These are phyloP conservation scores for Dictyostelium purpureum DNA, from an alignment of 78 protist species.

Conservation along the genomic window DNA sequence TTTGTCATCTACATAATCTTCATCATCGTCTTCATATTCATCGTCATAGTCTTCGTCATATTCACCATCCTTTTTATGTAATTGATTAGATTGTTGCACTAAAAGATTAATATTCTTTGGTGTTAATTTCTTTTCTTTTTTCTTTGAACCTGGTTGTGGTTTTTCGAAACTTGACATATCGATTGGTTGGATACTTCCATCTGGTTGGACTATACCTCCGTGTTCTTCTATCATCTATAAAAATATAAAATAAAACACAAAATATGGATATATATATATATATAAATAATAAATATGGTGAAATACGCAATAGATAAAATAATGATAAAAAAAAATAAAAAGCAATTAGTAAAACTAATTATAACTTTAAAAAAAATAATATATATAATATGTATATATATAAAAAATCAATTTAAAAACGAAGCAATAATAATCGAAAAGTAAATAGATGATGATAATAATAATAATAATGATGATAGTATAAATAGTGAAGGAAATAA, in stretches of 20 bases:
- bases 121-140: slow-evolving; percentile 11
- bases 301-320: too few relatives aligned
- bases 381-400: neutral
- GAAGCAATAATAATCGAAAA: neutral
- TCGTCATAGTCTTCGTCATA: neutral
- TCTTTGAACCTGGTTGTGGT: neutral
- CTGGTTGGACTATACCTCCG: neutral
- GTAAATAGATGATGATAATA: neutral
- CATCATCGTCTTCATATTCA: neutral
- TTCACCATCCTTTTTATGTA: neutral
- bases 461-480: too few relatives aligned
- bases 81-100: slow-evolving; percentile 7
- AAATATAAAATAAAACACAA: neutral
- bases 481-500: too few relatives aligned
- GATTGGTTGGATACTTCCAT: neutral
- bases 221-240: slow-evolving; percentile 9
- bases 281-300: too few relatives aligned
- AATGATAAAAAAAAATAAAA: neutral
- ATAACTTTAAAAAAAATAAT: neutral
- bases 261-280: neutral
- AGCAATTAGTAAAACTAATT: neutral
- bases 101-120: slow-evolving; percentile 5
- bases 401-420: neutral
- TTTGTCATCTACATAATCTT: neutral
- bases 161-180: slow-evolving; percentile 19